These are phyloP conservation scores for Leccinum discolor DNA, from an alignment of 1,284 basidiomycete species.

Conservation along the genomic window DNA sequence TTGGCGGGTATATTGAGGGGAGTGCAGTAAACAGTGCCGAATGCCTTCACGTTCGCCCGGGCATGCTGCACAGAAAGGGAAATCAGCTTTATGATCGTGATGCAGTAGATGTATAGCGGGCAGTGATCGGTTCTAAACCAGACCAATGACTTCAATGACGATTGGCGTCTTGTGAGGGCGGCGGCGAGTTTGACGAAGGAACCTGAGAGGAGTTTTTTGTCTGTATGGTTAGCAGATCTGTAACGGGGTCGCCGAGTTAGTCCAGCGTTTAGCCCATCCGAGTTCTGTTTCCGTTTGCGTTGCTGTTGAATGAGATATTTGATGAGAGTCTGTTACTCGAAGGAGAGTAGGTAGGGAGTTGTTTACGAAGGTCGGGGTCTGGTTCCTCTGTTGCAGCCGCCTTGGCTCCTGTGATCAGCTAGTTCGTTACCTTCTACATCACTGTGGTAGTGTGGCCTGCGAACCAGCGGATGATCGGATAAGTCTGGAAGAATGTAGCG, in stretches of 20 bases:
- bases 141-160: too few relatives aligned
- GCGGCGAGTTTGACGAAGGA: background rate
- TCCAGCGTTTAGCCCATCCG: background rate
- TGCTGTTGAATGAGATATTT: background rate
- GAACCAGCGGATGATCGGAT: too few relatives aligned
- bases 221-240: background rate
- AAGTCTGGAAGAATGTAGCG: too few relatives aligned
- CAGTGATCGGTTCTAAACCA: too few relatives aligned
- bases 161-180: background rate
- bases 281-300: background rate
- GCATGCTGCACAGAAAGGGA: too few relatives aligned
- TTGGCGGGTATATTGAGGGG: too few relatives aligned
- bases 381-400: too few relatives aligned
- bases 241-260: background rate
- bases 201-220: background rate
- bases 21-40: too few relatives aligned
- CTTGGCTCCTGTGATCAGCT: background rate
- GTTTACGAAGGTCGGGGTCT: background rate
- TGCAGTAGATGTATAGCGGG: too few relatives aligned
- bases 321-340: too few relatives aligned
- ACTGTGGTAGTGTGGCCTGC: background rate
- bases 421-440: background rate
- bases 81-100: too few relatives aligned
- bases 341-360: background rate
- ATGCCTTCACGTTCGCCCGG: too few relatives aligned